A percentile compares a stretch with the other conserved stretches of the same genome.
Conservation (phyloP, 2,329 filamentous ascomycete genomes). For the Ceratocystis colombiana region DNA sequence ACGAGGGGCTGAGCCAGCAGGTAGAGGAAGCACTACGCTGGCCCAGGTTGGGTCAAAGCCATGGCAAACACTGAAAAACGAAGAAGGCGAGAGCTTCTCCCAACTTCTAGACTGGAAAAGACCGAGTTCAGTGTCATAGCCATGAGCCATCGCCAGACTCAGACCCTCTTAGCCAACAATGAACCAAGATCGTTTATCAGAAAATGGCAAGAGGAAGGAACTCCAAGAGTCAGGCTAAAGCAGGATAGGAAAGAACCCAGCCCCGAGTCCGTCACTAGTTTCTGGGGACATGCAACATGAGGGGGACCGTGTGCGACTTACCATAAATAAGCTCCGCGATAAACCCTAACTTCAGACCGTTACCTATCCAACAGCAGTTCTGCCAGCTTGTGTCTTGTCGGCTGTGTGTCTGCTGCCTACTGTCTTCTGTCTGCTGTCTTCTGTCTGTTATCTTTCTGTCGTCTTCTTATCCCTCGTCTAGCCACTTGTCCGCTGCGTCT, state of each 20-base stretch:
- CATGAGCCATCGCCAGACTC: neutral
- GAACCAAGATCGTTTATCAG: slow-evolving; percentile 1
- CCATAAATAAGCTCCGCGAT: neutral
- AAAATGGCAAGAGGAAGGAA: neutral
- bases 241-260: slow-evolving; percentile 11
- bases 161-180: slow-evolving; percentile 1
- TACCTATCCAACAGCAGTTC: neutral
- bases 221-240: neutral
- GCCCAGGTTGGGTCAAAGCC: slow-evolving; percentile 4
- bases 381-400: neutral
- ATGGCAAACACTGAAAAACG: no score
- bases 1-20: neutral
- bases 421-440: neutral
- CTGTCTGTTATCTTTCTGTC: no score
- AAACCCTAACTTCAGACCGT: slow-evolving; percentile 2
- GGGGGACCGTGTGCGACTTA: slow-evolving; percentile 12
- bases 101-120: neutral
- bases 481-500: no score
- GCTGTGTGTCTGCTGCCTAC: neutral
- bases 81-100: neutral
- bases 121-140: neutral
- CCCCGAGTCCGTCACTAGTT: slow-evolving; percentile 5
- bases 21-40: neutral
- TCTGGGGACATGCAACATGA: neutral
- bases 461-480: no score